These are phyloP conservation scores for Aspergillus sp. DNA, from an alignment of 2,329 filamentous ascomycete species.

Conservation along the genomic window DNA sequence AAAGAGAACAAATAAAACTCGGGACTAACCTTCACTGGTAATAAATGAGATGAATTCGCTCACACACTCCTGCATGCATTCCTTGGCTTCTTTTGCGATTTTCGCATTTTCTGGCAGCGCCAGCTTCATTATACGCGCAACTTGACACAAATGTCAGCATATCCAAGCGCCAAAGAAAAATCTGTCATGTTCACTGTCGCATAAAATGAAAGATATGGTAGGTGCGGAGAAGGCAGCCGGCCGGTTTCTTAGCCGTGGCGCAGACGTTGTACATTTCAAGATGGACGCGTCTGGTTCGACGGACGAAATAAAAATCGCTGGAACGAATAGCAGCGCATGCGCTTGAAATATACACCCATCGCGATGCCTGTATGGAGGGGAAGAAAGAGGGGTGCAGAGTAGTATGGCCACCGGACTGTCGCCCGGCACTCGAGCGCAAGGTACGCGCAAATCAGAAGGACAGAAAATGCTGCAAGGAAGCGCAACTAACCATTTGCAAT, in stretches of 20 bases:
- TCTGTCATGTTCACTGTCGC: background rate
- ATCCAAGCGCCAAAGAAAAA: background rate
- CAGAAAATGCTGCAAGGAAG: slow-evolving; percentile 29
- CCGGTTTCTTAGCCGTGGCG: no score
- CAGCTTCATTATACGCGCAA: slow-evolving; percentile 98
- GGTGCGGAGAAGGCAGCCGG: no score
- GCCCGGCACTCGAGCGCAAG: slow-evolving; percentile 27
- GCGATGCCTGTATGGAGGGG: slow-evolving; percentile 15
- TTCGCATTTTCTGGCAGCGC: slow-evolving; percentile 97
- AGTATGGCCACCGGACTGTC: slow-evolving; percentile 22
- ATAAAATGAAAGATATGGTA: background rate
- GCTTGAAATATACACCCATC: slow-evolving; percentile 6
- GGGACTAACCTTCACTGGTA: slow-evolving; percentile 81
- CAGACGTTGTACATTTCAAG: background rate
- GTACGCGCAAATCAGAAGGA: slow-evolving; percentile 47
- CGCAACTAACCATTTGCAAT: slow-evolving; percentile 97
- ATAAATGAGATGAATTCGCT: slow-evolving; percentile 99
- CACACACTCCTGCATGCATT: slow-evolving; percentile 99
- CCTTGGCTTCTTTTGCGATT: slow-evolving; percentile 97
- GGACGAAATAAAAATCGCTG: background rate
- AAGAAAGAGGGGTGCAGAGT: slow-evolving; percentile 23
- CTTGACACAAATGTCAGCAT: slow-evolving; percentile 59
- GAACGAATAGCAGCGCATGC: slow-evolving; percentile 13
- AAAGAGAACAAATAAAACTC: background rate
- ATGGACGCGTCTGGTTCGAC: background rate